A percentile compares a stretch with the other conserved stretches of the same genome.
These are phyloP conservation scores for Peronosclerospora sorghi DNA, from an alignment of 352 stramenopile species.

Conservation along the genomic window DNA sequence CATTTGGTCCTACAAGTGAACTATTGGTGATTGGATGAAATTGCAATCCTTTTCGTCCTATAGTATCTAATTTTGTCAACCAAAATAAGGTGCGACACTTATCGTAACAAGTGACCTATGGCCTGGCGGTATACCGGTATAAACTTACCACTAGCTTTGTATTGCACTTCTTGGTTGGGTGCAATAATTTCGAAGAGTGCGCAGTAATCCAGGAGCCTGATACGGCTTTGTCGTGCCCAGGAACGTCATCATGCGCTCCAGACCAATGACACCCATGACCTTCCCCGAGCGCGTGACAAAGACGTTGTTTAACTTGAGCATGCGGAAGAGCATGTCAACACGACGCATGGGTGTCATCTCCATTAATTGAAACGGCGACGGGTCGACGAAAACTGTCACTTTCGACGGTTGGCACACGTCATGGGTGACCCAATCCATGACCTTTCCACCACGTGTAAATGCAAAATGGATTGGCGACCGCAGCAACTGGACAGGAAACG, in stretches of 20 bases:
- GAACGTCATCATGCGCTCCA: constrained; percentile 71
- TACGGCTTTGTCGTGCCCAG: constrained; percentile 60
- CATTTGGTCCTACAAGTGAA: constrained; percentile 15
- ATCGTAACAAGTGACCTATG: no score
- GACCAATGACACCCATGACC: constrained; percentile 71
- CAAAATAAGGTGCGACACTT: no score
- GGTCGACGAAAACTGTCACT: constrained; percentile 63
- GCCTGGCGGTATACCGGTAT: no score
- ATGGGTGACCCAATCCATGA: constrained; percentile 72
- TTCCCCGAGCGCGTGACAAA: constrained; percentile 74
- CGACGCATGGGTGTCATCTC: constrained; percentile 77
- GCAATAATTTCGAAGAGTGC: constrained; percentile 30
- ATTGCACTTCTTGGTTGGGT: not conserved
- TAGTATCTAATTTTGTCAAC: no score
- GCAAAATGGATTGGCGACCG: constrained; percentile 58
- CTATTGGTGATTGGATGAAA: no score
- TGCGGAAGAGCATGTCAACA: constrained; percentile 80
- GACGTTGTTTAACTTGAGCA: constrained; percentile 84
- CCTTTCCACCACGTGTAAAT: constrained; percentile 51
- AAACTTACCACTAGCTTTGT: no score
- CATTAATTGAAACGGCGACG: constrained; percentile 74
- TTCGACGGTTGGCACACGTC: constrained; percentile 47
- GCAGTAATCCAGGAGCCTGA: constrained; percentile 35
- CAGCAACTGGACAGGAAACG: constrained; percentile 20
- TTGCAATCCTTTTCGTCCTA: no score